phyloP scores from a whole-genome alignment of 208 protist species.

The Leishmania arabica region DNA sequence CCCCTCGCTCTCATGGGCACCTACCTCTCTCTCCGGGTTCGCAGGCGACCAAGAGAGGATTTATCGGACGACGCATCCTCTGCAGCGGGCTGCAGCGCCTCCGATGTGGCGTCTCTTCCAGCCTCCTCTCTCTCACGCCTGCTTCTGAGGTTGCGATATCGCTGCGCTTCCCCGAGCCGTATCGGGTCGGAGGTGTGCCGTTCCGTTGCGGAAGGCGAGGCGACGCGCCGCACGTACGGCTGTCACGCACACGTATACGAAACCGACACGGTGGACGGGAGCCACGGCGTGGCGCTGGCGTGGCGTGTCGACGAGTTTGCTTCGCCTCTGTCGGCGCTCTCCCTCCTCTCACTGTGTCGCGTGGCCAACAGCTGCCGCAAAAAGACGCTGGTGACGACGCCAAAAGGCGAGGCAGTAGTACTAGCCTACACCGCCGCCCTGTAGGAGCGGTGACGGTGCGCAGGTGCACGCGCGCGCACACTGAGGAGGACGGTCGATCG shows the following conservation, averaged over 20 bases:
- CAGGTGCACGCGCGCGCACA: not conserved
- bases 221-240: constrained; percentile 57
- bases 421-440: constrained; percentile 53
- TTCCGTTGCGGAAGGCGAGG: constrained; percentile 36
- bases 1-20: not conserved
- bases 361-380: constrained; percentile 84
- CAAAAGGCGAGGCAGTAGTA: constrained; percentile 22
- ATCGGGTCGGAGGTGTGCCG: constrained; percentile 37
- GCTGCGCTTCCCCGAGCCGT: not conserved
- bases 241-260: constrained; percentile 76
- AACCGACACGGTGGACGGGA: constrained; percentile 33
- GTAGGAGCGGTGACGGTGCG: not conserved
- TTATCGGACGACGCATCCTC: not conserved
- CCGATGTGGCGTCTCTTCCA: not conserved
- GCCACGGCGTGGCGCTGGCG: constrained; percentile 70
- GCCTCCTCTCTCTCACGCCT: constrained; percentile 1
- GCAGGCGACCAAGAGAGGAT: not conserved
- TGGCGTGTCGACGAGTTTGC: constrained; percentile 44
- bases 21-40: not conserved
- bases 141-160: constrained; percentile 29
- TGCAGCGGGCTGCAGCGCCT: not conserved
- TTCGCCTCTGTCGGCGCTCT: constrained; percentile 25
- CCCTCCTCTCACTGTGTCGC: constrained; percentile 65
- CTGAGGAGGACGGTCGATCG: not conserved
- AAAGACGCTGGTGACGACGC: constrained; percentile 41